Base-by-base conservation (phyloP, 2,329 filamentous ascomycete genomes). In the Didymella glomerata region DNA sequence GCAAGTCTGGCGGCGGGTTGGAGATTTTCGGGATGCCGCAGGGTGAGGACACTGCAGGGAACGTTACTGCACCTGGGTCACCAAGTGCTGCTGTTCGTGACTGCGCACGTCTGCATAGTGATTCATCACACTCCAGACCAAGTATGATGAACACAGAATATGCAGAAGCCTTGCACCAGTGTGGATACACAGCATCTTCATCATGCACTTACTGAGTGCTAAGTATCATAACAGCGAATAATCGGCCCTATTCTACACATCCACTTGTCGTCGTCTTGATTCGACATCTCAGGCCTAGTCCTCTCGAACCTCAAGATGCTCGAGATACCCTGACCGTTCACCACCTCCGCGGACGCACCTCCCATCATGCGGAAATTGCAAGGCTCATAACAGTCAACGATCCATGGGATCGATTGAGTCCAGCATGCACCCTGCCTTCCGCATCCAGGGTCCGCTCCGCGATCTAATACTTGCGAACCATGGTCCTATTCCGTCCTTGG, bases 51-150 rank as follows among this genome's bases (percentile, higher is more conserved):
- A 40, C 22, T 40, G 47, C 41, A 30, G 40, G 10, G 32, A 20
- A 9, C 34, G 48, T 42, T 14, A 18, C 41, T 47, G 42, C 32
- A 32, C 10, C 18, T 46, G 34, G 30, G 30, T 36, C 50, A 47
- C 16, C 50, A 22, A 40, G 36, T n/a, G 27, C 16, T 36, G 45
- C 28, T n/a, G 18, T 24, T 30, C 34, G 36, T 24, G 40, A 32
- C n/a, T 18, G 36, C 18, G n/a, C 30, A 42, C 45, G 18, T 20
- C 22, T 18, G 41, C 46, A 49, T 54, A 25, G 46, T 59, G 56
- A 59, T 46, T 41, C 46, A 59, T 54, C 40, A 59, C 49, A 50
- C 11, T 54, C 40, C 50, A 42, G 20, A 46, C 46, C 25, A 25
- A 42, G 45, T 38, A 27, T 50, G 20, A 28, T 47, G 50, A 30